These are phyloP conservation scores for Arabis hirsuta DNA, from an alignment of 345 rosid genomes.

Conservation along the genomic window DNA sequence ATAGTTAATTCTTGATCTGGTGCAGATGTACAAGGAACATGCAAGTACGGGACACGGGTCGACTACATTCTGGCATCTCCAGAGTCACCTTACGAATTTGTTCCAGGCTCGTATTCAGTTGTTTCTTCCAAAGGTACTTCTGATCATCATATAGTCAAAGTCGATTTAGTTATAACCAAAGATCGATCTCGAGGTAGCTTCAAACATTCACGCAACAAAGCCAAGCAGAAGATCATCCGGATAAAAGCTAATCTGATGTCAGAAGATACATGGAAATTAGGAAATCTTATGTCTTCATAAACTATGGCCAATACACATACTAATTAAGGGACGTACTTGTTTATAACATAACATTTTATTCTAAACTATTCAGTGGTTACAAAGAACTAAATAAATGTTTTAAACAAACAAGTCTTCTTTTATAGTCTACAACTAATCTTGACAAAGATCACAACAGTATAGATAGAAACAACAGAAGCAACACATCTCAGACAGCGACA, in stretches of 20 bases:
- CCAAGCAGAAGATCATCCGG: conserved; percentile 47
- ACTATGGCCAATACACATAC: background rate
- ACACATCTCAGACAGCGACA: conserved; percentile 7
- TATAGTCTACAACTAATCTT: conserved; percentile 5
- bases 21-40: conserved; percentile 91
- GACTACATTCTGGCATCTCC: conserved; percentile 80
- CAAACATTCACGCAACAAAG: conserved; percentile 39
- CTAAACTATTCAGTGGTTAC: background rate
- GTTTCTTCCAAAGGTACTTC: conserved; percentile 90
- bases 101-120: conserved; percentile 84
- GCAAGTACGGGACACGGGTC: conserved; percentile 93
- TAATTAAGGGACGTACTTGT: background rate
- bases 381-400: conserved; percentile 15
- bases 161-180: conserved; percentile 53
- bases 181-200: conserved; percentile 42
- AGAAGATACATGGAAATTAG: conserved; percentile 48
- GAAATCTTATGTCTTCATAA: conserved; percentile 26
- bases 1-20: background rate
- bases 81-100: conserved; percentile 59
- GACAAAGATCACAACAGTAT: background rate
- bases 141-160: conserved; percentile 95
- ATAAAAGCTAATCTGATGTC: conserved; percentile 49
- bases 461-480: conserved; percentile 6
- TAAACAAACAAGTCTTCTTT: background rate
- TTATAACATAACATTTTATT: conserved; percentile 22